phyloP scores from a whole-genome alignment of 768 basidiomycete genomes.

The Podaxis carcinomalis region DNA sequence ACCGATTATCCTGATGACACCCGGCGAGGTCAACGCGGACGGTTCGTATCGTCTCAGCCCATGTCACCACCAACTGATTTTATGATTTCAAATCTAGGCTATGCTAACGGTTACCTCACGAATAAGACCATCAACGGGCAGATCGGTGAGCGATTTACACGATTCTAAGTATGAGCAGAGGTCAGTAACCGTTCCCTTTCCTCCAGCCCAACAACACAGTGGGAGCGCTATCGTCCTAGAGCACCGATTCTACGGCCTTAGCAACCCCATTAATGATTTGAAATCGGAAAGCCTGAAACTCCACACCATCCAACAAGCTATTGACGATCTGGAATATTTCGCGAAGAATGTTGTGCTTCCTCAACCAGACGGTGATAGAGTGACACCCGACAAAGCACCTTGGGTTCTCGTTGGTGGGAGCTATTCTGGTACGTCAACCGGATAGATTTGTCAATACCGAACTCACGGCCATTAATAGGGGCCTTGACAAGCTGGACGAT shows the following conservation, averaged over 20 bases:
- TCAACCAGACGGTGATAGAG: constrained; percentile 58
- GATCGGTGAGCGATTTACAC: constrained; percentile 31
- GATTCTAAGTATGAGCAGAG: background rate
- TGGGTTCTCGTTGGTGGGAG: constrained; percentile 51
- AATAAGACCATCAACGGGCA: constrained; percentile 60
- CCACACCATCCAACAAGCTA: constrained; percentile 71
- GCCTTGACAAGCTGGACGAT: constrained; percentile 59
- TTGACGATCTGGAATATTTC: constrained; percentile 71
- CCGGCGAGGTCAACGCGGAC: constrained; percentile 59
- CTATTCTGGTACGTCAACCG: constrained; percentile 34
- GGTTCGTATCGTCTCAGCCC: constrained; percentile 24
- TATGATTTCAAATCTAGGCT: constrained; percentile 24
- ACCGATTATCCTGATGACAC: constrained; percentile 61
- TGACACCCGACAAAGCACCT: constrained; percentile 51
- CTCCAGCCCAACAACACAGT: constrained; percentile 55
- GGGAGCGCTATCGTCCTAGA: constrained; percentile 63
- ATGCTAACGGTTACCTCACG: constrained; percentile 49
- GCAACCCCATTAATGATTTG: constrained; percentile 64
- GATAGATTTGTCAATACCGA: background rate
- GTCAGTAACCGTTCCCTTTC: background rate
- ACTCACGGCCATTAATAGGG: constrained; percentile 19
- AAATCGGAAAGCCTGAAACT: constrained; percentile 49
- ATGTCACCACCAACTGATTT: background rate
- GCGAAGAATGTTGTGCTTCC: constrained; percentile 61
- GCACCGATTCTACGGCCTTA: constrained; percentile 74